Conservation (phyloP, 805 yeast genomes). For the Candida maesae region DNA sequence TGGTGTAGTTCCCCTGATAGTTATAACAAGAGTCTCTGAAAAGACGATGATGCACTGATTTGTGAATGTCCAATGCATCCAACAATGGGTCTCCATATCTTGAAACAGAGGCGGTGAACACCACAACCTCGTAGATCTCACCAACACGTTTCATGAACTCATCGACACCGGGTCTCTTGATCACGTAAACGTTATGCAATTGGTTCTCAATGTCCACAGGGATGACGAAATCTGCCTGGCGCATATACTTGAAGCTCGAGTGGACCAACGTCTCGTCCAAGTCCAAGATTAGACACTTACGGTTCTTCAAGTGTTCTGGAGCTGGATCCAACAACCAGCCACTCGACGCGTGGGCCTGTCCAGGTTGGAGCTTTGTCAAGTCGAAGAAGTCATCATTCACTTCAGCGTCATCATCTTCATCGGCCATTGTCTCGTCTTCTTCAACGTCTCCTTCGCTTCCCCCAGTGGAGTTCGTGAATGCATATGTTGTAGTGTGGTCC, state of each 20-base stretch:
- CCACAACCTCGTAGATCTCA: conserved; percentile 87
- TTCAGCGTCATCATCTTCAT: conserved; percentile 24
- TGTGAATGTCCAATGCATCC: conserved; percentile 77
- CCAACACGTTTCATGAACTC: conserved; percentile 84
- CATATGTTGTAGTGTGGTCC: conserved; percentile 1
- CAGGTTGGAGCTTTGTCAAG: conserved; percentile 63
- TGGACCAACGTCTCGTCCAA: conserved; percentile 96
- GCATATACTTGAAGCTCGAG: conserved; percentile 85
- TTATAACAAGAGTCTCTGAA: conserved; percentile 93
- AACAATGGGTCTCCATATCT: conserved; percentile 95
- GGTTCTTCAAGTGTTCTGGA: conserved; percentile 44
- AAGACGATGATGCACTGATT: conserved; percentile 81
- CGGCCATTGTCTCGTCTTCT: too few relatives aligned
- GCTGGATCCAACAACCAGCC: conserved; percentile 64
- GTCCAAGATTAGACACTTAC: conserved; percentile 87
- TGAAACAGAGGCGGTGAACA: conserved; percentile 93
- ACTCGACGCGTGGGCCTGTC: conserved; percentile 62
- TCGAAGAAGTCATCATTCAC: conserved; percentile 44
- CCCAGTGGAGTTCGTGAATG: conserved; percentile 8
- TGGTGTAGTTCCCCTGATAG: conserved; percentile 92
- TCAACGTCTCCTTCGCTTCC: conserved; percentile 21
- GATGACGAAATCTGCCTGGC: conserved; percentile 93
- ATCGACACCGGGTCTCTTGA: conserved; percentile 97
- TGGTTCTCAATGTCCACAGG: conserved; percentile 96
- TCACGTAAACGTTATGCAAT: conserved; percentile 91